A percentile compares a stretch with the other conserved stretches of the same genome.
These are phyloP conservation scores for Haplosporangium sp. DNA, from an alignment of 371 early-diverging fungal genomes.

Conservation along the genomic window DNA sequence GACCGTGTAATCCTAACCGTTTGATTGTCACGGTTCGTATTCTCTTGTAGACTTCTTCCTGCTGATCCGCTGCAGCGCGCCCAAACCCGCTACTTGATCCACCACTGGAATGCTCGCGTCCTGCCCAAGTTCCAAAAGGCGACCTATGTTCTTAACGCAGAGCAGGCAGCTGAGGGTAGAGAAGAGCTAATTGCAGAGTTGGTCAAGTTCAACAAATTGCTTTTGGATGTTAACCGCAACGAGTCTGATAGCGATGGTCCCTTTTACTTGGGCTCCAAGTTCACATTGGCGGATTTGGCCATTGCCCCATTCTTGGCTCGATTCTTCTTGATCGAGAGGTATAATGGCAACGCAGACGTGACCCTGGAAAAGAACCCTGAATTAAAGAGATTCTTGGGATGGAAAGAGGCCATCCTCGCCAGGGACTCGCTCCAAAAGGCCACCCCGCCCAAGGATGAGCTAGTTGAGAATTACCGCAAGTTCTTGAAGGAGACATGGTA, in stretches of 20 bases:
- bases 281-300: slow-evolving; percentile 17
- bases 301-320: slow-evolving; percentile 24
- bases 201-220: slow-evolving; percentile 32
- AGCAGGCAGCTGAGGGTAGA: slow-evolving; percentile 27
- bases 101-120: slow-evolving; percentile 39
- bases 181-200: slow-evolving; percentile 29
- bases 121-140: slow-evolving; percentile 34
- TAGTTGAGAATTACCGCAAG: slow-evolving; percentile 30
- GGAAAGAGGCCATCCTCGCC: slow-evolving; percentile 36
- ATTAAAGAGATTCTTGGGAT: slow-evolving; percentile 34
- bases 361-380: slow-evolving; percentile 27
- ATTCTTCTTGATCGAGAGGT: slow-evolving; percentile 24
- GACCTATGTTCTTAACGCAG: slow-evolving; percentile 16
- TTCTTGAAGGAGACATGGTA: slow-evolving; percentile 29
- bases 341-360: slow-evolving; percentile 26
- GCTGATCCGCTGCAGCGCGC: slow-evolving; percentile 40
- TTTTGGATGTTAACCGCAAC: slow-evolving; percentile 15
- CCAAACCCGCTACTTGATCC: slow-evolving; percentile 40
- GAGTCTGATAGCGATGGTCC: slow-evolving; percentile 20
- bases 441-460: slow-evolving; percentile 20
- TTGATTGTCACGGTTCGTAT: not conserved
- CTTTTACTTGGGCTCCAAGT: slow-evolving; percentile 13
- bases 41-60: slow-evolving; percentile 36
- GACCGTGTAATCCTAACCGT: not conserved
- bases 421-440: slow-evolving; percentile 23